These are phyloP conservation scores for Neopestalotiopsis rosae DNA, from an alignment of 2,329 filamentous ascomycete species.

Conservation along the genomic window DNA sequence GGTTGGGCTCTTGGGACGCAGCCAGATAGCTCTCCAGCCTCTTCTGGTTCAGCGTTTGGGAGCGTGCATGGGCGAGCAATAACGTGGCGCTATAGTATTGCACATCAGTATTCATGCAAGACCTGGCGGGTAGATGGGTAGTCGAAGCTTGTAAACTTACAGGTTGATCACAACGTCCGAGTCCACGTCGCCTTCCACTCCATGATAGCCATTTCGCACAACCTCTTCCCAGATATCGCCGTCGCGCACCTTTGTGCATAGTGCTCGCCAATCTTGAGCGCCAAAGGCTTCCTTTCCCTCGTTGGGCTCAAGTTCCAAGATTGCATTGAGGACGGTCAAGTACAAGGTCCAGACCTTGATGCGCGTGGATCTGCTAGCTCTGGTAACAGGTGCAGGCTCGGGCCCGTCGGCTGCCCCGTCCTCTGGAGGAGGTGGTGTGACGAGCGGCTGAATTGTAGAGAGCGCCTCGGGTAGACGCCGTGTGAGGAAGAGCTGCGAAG, in stretches of 20 bases:
- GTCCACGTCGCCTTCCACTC: constrained; percentile 88
- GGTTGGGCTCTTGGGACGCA: constrained; percentile 72
- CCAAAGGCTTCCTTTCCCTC: constrained; percentile 92
- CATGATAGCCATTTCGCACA: constrained; percentile 84
- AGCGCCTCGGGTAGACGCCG: constrained; percentile 90
- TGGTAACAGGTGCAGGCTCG: constrained; percentile 75
- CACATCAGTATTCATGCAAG: constrained; percentile 16
- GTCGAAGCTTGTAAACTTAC: constrained; percentile 51
- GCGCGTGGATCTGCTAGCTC: constrained; percentile 79
- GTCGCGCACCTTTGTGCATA: constrained; percentile 85
- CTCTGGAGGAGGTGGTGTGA: constrained; percentile 59
- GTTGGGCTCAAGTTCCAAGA: constrained; percentile 85
- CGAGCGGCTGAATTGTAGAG: constrained; percentile 81
- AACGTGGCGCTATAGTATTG: constrained; percentile 74
- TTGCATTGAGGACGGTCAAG: constrained; percentile 88
- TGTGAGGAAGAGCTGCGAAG: constrained; percentile 92
- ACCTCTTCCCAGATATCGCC: constrained; percentile 96
- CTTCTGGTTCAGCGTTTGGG: constrained; percentile 84
- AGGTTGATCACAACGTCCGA: constrained; percentile 91
- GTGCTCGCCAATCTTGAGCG: constrained; percentile 78
- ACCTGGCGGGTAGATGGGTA: background rate
- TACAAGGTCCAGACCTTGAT: constrained; percentile 99
- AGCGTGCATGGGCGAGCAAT: constrained; percentile 85
- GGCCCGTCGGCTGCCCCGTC: constrained; percentile 43
- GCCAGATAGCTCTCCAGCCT: constrained; percentile 89